Base-by-base conservation (phyloP, 805 yeast species). In the Saturnispora gosingensis region DNA sequence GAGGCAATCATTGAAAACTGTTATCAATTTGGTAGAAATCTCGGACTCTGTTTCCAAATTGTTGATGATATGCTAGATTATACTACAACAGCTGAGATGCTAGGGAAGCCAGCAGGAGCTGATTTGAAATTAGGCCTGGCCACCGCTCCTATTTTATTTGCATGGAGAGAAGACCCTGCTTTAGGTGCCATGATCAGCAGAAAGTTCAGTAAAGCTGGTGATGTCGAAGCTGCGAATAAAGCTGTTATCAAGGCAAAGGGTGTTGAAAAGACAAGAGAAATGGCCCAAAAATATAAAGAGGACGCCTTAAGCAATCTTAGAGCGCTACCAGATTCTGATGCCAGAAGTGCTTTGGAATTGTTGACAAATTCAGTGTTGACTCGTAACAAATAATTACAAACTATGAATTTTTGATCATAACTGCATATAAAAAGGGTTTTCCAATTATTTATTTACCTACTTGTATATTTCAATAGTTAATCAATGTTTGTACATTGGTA, bases 81-180 rank as follows among this genome's bases (percentile, higher is more conserved):
- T 67, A 88, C 97, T 0, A 82, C 88, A n/a, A 81, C 90, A 30
- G 87, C 88, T 18, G 80, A 79, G 42, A 81, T 86, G 48, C 71
- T 93, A 53, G 99, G 99, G 36, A 93, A 93, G 67, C 98, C 99
- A 2, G 83, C 96, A 8, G 96, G 93, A 59, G 97, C 97, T 4
- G 99, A 93, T 69, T 75, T 93, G 59, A 81, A 90, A 66, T 73
- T 93, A 43, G 99, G 99, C 0, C 76, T 93, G 59, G 98, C 98
- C 1, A 93, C 99, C 0, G 98, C 97, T 0, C 99, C 99, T 1
- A 89, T 91, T 3, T 71, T 93, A 50, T 93, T 77, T 68, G 98
- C 99, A 1, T 93, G 99, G 99, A 82, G 79, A 61, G 80, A 84
- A 61, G 81, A 80, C 60, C 95, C 96, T 0, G 85, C 83, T 53